These are phyloP conservation scores for Fusarium sp. DNA, from an alignment of 2,329 filamentous ascomycete genomes.

Conservation along the genomic window DNA sequence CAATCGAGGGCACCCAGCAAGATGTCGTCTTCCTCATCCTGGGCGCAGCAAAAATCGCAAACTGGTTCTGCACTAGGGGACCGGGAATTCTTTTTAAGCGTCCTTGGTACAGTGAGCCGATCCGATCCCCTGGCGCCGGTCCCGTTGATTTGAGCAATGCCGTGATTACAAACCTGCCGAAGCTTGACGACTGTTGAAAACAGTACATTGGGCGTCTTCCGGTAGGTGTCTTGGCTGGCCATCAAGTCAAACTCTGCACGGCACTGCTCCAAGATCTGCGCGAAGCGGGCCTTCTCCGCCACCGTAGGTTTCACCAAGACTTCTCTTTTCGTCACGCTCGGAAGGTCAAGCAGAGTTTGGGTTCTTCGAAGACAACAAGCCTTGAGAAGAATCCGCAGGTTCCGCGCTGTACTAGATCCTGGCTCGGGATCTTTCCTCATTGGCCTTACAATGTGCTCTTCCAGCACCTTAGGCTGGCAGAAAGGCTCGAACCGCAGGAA, in stretches of 20 bases:
- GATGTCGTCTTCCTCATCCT: accelerated
- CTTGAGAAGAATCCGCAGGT: neutral
- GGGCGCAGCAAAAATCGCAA: neutral
- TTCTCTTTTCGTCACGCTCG: accelerated
- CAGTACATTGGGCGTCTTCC: neutral
- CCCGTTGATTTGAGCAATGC: accelerated
- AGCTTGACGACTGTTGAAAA: slow-evolving; percentile 13
- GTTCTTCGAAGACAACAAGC: neutral
- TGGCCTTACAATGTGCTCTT: neutral
- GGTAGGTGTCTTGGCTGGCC: neutral
- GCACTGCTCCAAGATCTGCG: neutral
- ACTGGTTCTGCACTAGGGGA: neutral
- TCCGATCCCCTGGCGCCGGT: accelerated
- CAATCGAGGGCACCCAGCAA: neutral
- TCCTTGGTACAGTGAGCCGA: accelerated
- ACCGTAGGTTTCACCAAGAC: neutral
- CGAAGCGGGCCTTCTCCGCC: accelerated
- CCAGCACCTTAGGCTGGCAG: neutral
- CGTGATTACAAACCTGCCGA: slow-evolving; percentile 12
- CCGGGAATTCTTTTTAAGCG: accelerated
- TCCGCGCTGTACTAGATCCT: accelerated
- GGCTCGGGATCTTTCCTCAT: accelerated
- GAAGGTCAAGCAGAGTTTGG: accelerated
- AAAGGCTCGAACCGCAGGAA: slow-evolving; percentile 25
- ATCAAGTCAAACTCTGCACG: neutral